phyloP scores from a whole-genome alignment of 164 flowering plant genomes.

The Cinnamomum micranthum region DNA sequence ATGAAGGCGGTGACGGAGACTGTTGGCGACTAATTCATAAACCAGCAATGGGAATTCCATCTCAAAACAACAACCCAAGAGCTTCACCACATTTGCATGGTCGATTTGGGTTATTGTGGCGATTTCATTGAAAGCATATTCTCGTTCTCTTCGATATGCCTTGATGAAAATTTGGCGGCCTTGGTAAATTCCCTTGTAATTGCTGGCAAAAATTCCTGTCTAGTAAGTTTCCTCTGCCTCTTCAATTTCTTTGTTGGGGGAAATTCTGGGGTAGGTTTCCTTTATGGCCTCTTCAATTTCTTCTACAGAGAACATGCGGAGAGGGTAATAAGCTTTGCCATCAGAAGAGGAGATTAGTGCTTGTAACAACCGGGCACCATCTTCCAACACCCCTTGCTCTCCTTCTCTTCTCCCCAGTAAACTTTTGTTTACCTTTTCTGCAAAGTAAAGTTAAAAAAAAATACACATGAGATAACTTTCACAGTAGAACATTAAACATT shows the following conservation, averaged over 20 bases:
- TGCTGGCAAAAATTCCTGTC: too few relatives aligned
- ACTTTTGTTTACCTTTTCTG: too few relatives aligned
- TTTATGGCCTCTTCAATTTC: slow-evolving; percentile 5
- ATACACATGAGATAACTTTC: too few relatives aligned
- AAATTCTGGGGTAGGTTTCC: too few relatives aligned
- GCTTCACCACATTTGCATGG: slow-evolving; percentile 1
- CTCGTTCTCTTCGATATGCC: too few relatives aligned
- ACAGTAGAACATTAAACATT: too few relatives aligned
- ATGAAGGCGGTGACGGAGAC: too few relatives aligned
- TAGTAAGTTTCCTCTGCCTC: too few relatives aligned
- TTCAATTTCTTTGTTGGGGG: too few relatives aligned
- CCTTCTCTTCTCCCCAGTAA: background rate
- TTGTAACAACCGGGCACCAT: slow-evolving; percentile 6
- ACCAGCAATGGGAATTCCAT: background rate
- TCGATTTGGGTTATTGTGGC: background rate
- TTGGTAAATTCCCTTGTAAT: background rate
- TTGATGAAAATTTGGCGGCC: background rate
- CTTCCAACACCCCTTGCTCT: background rate
- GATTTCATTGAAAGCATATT: background rate
- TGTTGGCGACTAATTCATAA: background rate
- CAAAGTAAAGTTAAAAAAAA: too few relatives aligned
- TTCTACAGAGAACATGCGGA: slow-evolving; percentile 10
- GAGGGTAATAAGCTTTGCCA: slow-evolving; percentile 4
- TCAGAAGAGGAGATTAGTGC: slow-evolving; percentile 4
- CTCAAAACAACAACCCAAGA: slow-evolving; percentile 4